These are phyloP conservation scores for Diutina mesorugosa DNA, from an alignment of 1,139 yeast species.

Conservation along the genomic window DNA sequence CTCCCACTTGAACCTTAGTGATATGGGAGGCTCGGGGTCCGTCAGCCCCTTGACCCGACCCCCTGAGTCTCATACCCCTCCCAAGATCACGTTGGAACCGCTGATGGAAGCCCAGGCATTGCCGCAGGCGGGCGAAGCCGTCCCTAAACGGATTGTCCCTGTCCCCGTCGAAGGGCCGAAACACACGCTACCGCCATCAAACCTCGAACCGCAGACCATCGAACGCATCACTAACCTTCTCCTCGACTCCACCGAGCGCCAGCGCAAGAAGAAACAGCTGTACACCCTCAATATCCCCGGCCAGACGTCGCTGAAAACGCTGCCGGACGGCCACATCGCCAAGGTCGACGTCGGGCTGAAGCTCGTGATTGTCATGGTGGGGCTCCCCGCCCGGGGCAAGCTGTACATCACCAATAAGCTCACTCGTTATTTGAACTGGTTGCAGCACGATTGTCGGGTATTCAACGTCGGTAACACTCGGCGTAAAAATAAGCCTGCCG, in stretches of 20 bases:
- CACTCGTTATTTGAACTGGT: conserved; percentile 81
- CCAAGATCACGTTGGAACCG: not conserved
- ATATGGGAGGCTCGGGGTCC: conserved; percentile 10
- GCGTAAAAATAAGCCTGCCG: conserved; percentile 49
- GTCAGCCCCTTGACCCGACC: conserved; percentile 1
- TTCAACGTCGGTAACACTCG: conserved; percentile 94
- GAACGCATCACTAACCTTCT: conserved; percentile 1
- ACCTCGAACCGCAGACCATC: not conserved
- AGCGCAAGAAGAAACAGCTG: conserved; percentile 25
- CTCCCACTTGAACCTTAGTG: conserved; percentile 29
- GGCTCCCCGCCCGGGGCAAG: conserved; percentile 82
- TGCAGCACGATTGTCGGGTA: conserved; percentile 79
- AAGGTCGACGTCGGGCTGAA: conserved; percentile 66
- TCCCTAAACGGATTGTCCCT: not conserved
- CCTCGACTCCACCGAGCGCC: not conserved
- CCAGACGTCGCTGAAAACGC: conserved; percentile 67
- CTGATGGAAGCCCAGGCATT: conserved; percentile 1
- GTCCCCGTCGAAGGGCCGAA: conserved; percentile 1
- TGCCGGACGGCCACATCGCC: conserved; percentile 76
- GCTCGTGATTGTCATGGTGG: conserved; percentile 88
- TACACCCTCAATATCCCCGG: conserved; percentile 91
- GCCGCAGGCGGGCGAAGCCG: not conserved
- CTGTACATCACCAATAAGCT: conserved; percentile 85
- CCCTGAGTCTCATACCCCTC: not conserved
- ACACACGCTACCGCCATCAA: not conserved